These are phyloP conservation scores for Diutina sp. DNA, from an alignment of 1,139 yeast genomes.

Conservation along the genomic window DNA sequence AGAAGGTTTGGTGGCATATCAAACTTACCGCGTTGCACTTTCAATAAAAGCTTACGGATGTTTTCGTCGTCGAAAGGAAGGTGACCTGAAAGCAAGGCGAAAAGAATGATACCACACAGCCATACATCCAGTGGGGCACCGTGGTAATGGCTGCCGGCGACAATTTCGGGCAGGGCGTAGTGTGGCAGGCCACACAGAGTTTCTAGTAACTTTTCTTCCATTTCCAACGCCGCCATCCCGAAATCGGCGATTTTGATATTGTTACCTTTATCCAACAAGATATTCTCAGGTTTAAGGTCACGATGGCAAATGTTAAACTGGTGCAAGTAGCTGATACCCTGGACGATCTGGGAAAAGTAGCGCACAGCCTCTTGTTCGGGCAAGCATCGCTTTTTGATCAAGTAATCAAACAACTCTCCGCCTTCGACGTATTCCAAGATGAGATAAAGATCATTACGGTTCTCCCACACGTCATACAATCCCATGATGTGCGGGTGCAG, in stretches of 20 bases:
- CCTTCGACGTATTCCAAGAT: constrained; percentile 95
- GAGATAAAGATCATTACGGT: constrained; percentile 80
- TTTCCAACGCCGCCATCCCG: constrained; percentile 99
- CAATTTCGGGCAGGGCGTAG: constrained; percentile 96
- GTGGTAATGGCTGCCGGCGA: constrained; percentile 86
- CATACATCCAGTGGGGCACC: constrained; percentile 97
- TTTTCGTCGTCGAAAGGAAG: constrained; percentile 96
- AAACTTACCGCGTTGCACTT: constrained; percentile 84
- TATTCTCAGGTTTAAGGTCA: constrained; percentile 90
- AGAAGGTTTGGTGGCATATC: constrained; percentile 74
- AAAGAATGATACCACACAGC: constrained; percentile 95
- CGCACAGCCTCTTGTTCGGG: constrained; percentile 84
- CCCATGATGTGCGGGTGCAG: constrained; percentile 93
- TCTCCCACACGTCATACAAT: constrained; percentile 98
- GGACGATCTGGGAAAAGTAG: constrained; percentile 83
- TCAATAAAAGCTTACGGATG: constrained; percentile 69
- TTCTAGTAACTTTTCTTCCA: constrained; percentile 71
- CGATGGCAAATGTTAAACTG: constrained; percentile 91
- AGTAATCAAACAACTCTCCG: constrained; percentile 88
- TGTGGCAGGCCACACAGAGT: constrained; percentile 98
- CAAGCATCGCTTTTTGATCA: constrained; percentile 77
- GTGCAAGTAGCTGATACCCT: constrained; percentile 89
- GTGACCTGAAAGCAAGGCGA: constrained; percentile 89
- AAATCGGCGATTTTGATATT: constrained; percentile 96
- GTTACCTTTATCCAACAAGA: constrained; percentile 71